phyloP scores from a whole-genome alignment of 1,284 basidiomycete genomes.

The Ceratobasidium sp. region DNA sequence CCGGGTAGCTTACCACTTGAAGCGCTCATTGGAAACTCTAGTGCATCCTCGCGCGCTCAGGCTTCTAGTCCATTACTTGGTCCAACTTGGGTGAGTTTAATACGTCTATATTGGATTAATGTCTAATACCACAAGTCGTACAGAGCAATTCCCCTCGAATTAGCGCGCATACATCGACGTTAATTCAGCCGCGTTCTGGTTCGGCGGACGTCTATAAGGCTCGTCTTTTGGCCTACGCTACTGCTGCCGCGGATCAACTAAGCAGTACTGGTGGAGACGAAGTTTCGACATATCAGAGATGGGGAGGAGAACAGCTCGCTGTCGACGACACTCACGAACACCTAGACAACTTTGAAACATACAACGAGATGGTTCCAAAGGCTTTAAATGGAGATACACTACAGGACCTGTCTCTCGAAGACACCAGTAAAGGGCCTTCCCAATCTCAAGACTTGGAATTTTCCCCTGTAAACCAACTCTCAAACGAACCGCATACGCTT shows the following conservation, averaged over 20 bases:
- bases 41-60: slow-evolving; percentile 2
- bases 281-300: not conserved
- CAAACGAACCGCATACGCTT: not conserved
- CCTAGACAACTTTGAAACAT: no score
- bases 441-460: not conserved
- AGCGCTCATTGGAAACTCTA: not conserved
- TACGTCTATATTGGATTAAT: not conserved
- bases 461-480: not conserved
- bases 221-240: slow-evolving; percentile 38
- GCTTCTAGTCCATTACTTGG: slow-evolving; percentile 8
- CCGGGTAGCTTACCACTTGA: slow-evolving; percentile 1
- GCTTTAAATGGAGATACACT: not conserved
- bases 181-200: not conserved
- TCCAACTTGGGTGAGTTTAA: slow-evolving; percentile 2
- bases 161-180: not conserved
- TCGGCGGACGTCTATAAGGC: slow-evolving; percentile 38
- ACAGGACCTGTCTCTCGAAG: not conserved
- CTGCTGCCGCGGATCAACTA: slow-evolving; percentile 28
- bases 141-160: slow-evolving; percentile 5
- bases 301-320: not conserved
- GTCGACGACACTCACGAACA: not conserved
- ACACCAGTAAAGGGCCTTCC: not conserved
- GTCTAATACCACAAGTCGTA: not conserved
- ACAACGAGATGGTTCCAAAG: not conserved
- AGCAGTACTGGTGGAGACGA: slow-evolving; percentile 39